These are phyloP conservation scores for Houttuynia cordata DNA, from an alignment of 164 flowering plant species.

Conservation along the genomic window DNA sequence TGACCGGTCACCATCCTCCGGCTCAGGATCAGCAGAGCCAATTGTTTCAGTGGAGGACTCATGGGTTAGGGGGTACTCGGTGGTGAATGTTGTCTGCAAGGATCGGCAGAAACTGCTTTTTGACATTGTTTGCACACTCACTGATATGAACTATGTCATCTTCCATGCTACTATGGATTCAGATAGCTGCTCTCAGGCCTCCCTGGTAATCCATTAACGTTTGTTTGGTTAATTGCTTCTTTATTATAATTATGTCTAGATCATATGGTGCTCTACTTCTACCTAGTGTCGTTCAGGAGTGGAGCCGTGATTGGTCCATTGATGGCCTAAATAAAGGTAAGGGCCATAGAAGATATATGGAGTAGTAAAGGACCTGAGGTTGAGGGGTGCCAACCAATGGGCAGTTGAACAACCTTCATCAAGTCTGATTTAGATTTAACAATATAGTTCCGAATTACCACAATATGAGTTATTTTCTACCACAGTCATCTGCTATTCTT, in stretches of 20 bases:
- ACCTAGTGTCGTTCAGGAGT: too few species aligned
- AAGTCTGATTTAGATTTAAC: too few species aligned
- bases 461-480: too few species aligned
- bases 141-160: slow-evolving; percentile 27
- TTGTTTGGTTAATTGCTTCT: background rate
- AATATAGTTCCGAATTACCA: too few species aligned
- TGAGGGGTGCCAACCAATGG: too few species aligned
- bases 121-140: slow-evolving; percentile 20
- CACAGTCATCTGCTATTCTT: too few species aligned
- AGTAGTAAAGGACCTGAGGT: too few species aligned
- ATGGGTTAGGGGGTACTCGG: slow-evolving; percentile 20
- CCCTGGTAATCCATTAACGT: slow-evolving; percentile 9
- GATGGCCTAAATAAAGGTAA: background rate
- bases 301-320: background rate
- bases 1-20: slow-evolving; percentile 15
- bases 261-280: too few species aligned
- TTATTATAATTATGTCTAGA: too few species aligned
- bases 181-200: slow-evolving; percentile 6
- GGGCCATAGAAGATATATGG: too few species aligned
- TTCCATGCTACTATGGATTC: slow-evolving; percentile 25
- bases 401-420: too few species aligned
- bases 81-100: slow-evolving; percentile 19
- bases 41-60: slow-evolving; percentile 16
- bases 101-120: slow-evolving; percentile 21
- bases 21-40: background rate